A percentile compares a stretch with the other conserved stretches of the same genome.
Conservation (phyloP, 495 filamentous ascomycete species). For the Xylaria grammica region DNA sequence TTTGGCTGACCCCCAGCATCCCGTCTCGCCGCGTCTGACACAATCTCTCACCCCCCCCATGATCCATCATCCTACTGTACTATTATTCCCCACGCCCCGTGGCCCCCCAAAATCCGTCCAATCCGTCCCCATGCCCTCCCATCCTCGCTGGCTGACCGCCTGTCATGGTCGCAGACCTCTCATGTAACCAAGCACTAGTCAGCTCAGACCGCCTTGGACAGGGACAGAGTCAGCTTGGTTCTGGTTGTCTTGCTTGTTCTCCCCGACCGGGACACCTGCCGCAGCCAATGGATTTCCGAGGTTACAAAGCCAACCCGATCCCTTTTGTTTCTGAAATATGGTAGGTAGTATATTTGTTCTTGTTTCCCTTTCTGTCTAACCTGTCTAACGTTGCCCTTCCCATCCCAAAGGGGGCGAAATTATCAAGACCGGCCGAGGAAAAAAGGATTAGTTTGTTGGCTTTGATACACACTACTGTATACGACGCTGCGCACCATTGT, state of each 20-base stretch:
- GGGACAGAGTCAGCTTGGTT: conserved; percentile 25
- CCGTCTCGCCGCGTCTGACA: conserved; percentile 37
- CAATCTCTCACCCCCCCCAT: conserved; percentile 19
- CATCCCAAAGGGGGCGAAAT: neutral
- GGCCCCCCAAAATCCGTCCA: conserved; percentile 27
- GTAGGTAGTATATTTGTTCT: conserved; percentile 6
- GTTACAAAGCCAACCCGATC: conserved; percentile 15
- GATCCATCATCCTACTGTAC: neutral
- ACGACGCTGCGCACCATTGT: neutral
- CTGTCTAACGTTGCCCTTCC: conserved; percentile 4
- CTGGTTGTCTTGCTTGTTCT: conserved; percentile 15
- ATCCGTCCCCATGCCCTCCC: conserved; percentile 18
- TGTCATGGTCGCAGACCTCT: conserved; percentile 37
- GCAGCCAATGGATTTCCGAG: conserved; percentile 14
- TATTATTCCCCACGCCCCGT: conserved; percentile 23
- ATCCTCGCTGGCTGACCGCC: conserved; percentile 36
- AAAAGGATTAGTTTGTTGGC: neutral
- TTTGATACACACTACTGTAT: neutral
- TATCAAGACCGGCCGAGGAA: conserved; percentile 2
- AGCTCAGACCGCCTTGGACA: conserved; percentile 30
- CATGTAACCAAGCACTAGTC: conserved; percentile 29
- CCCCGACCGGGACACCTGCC: conserved; percentile 15
- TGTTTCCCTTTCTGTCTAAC: conserved; percentile 3
- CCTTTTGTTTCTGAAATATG: conserved; percentile 11
- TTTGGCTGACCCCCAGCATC: conserved; percentile 25